Evolutionary conservation across 768 basidiomycete species (phyloP), one percentile per base, ranked within the genome.

Genomic region (Cyclocybe aegerita): DNA sequence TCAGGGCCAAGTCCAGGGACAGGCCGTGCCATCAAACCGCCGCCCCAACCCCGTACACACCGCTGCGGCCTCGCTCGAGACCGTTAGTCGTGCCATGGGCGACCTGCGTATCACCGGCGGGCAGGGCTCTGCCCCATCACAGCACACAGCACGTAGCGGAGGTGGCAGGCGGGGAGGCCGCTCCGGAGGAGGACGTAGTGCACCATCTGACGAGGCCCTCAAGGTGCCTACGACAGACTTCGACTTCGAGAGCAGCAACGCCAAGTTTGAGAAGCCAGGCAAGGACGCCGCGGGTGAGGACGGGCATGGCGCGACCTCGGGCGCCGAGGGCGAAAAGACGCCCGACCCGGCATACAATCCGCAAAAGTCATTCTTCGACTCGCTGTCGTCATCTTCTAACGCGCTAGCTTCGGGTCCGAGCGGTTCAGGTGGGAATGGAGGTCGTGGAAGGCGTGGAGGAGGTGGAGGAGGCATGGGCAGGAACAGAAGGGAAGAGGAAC

Each of bases 321-420:
- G 64, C 46, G 10, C 48, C 35, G 31, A 47, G 34, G 60, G 61
- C 48, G 53, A 51, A 32, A 65, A 76, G 40, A 69, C 71, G 1
- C 49, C 53, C 1, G 23, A 23, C 23, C 40, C 59, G 2, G 88
- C 89, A 39, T 92, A 92, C 62, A 86, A 93, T 65, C 89, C 86
- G 4, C 69, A 79, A 57, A 82, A 76, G 57, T 91, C 88, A 3
- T 93, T 93, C 76, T 93, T 93, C 57, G 90, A 93, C 66, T 81
- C 85, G 9, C 63, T 82, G 42, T 75, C 77, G 10, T 76, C 77
- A 12, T 71, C 73, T 12, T 55, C 71, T 15, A 53, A 60, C 29
- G 48, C 56, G 5, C 50, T 55, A 29, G 55, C 58, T 17, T 48
- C 62, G 14, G 49, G 59, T 33, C 12, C 50, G 49, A 32, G 77